Conservation (phyloP, 169 alveolate genomes). For the Besnoitia besnoiti region DNA sequence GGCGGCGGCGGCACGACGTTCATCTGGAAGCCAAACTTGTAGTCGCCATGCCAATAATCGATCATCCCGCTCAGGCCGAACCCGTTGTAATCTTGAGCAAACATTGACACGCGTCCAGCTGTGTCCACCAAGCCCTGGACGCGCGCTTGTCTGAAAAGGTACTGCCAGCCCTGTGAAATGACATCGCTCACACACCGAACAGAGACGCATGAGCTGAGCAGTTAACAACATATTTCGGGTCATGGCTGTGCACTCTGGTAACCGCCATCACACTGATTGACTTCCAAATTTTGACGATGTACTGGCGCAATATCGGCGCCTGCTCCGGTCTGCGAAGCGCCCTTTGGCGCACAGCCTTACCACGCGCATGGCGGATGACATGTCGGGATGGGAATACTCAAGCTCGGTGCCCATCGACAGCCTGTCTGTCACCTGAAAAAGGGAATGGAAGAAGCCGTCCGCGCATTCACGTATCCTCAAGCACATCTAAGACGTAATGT, state of each 20-base stretch:
- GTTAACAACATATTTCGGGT: too few relatives aligned
- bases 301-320: not conserved
- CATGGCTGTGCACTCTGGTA: too few relatives aligned
- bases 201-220: too few relatives aligned
- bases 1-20: conserved; percentile 87
- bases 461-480: too few relatives aligned
- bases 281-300: not conserved
- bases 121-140: conserved; percentile 91
- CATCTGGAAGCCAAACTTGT: conserved; percentile 92
- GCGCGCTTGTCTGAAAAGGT: conserved; percentile 90
- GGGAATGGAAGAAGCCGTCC: too few relatives aligned
- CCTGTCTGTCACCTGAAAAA: conserved; percentile 80
- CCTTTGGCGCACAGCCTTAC: too few relatives aligned
- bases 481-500: too few relatives aligned
- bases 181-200: not conserved
- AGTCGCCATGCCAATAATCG: conserved; percentile 87
- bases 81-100: conserved; percentile 88
- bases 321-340: too few relatives aligned
- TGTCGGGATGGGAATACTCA: conserved; percentile 81
- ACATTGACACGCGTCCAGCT: conserved; percentile 88
- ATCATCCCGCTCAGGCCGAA: conserved; percentile 90
- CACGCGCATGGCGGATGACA: conserved; percentile 81
- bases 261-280: too few relatives aligned
- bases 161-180: conserved; percentile 90
- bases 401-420: conserved; percentile 89